Percentiles rank a stretch among this genome's conserved stretches.
phyloP scores from a whole-genome alignment of 257 asterid species.

The Solanum bulbocastanum region DNA sequence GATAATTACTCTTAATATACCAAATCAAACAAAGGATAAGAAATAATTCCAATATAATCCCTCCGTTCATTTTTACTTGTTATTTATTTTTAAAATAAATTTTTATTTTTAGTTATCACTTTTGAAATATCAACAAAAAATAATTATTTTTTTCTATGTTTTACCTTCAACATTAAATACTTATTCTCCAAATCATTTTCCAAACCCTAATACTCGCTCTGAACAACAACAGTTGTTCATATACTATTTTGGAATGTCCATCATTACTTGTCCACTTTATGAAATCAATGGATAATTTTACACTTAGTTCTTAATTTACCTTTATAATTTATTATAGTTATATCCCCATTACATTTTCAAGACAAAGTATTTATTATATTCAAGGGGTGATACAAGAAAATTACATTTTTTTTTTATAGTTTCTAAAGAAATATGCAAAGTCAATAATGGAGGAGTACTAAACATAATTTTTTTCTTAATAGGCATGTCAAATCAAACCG shows the following conservation, averaged over 20 bases:
- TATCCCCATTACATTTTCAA: neutral
- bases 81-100: too few relatives aligned
- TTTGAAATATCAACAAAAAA: too few relatives aligned
- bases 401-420: neutral
- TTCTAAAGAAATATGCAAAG: neutral
- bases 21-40: neutral
- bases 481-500: too few relatives aligned
- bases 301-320: neutral
- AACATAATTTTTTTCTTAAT: too few relatives aligned
- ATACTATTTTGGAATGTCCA: too few relatives aligned
- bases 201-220: neutral
- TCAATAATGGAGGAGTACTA: neutral
- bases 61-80: rapidly evolving
- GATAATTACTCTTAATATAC: neutral
- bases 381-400: neutral
- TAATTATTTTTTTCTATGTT: too few relatives aligned
- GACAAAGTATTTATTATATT: too few relatives aligned
- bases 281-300: neutral
- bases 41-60: too few relatives aligned
- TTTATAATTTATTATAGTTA: too few relatives aligned
- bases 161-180: neutral
- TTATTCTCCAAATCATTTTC: too few relatives aligned
- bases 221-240: neutral
- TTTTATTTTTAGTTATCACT: too few relatives aligned
- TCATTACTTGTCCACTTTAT: too few relatives aligned